A percentile compares a stretch with the other conserved stretches of the same genome.
These are phyloP conservation scores for Serendipita sp. DNA, from an alignment of 768 basidiomycete genomes.

Conservation along the genomic window DNA sequence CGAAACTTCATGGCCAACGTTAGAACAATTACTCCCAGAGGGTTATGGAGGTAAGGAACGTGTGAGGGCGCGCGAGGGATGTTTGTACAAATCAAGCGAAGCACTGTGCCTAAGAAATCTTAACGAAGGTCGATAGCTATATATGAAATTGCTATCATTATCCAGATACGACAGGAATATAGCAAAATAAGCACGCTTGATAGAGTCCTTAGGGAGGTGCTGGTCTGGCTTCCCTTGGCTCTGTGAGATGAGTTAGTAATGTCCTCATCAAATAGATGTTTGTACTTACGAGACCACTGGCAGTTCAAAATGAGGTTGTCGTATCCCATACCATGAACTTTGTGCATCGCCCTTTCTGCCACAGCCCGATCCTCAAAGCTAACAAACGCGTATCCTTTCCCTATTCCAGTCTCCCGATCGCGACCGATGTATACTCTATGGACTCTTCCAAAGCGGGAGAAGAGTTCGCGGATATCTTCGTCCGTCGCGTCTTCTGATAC, in stretches of 20 bases:
- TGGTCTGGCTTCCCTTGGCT: background rate
- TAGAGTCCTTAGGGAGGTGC: background rate
- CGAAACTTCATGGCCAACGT: too few species aligned
- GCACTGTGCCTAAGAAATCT: background rate
- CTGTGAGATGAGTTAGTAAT: background rate
- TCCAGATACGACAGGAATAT: background rate
- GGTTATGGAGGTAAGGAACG: background rate
- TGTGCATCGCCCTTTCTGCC: constrained; percentile 81
- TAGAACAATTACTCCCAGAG: too few species aligned
- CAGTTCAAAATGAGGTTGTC: constrained; percentile 72
- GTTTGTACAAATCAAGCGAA: background rate
- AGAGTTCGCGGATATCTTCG: constrained; percentile 82
- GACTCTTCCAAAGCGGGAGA: constrained; percentile 70
- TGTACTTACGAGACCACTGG: constrained; percentile 46
- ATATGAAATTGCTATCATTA: background rate
- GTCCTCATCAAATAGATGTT: background rate
- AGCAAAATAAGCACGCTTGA: background rate
- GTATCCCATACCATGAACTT: constrained; percentile 81
- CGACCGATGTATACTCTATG: constrained; percentile 85
- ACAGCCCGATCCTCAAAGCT: constrained; percentile 70
- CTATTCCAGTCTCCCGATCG: constrained; percentile 85
- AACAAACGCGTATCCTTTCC: constrained; percentile 95
- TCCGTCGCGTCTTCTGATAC: constrained; percentile 92
- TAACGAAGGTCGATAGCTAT: background rate
- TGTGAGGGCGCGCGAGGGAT: background rate